Evolutionary conservation across 352 stramenopile species (phyloP).

Genomic region (Phytopythium chamaehyphon): DNA sequence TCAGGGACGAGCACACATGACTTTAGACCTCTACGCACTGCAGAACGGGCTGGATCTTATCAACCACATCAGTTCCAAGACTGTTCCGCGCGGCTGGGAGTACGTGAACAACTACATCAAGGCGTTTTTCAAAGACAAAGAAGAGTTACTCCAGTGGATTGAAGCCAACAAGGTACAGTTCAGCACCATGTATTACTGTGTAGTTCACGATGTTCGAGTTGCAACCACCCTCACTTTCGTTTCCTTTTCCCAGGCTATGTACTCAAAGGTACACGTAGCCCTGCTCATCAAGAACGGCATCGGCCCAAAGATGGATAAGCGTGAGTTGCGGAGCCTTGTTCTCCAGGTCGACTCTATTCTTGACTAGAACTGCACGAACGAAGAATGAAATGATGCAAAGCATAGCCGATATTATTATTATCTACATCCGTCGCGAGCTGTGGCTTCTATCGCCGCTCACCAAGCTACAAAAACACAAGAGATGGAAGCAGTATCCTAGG

Average conservation of each 20-base stretch:
- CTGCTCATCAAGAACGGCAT: slow-evolving; percentile 70
- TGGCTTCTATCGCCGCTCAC: slow-evolving; percentile 32
- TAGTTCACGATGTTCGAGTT: neutral
- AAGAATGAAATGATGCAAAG: neutral
- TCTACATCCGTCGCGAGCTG: slow-evolving; percentile 3
- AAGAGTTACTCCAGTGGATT: slow-evolving; percentile 84
- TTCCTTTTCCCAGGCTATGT: slow-evolving; percentile 24
- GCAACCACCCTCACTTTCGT: neutral
- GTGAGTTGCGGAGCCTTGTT: slow-evolving; percentile 54
- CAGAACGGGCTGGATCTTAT: slow-evolving; percentile 80
- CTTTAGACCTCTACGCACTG: slow-evolving; percentile 93
- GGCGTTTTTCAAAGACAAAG: slow-evolving; percentile 86
- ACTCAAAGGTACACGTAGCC: slow-evolving; percentile 54
- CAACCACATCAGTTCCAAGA: slow-evolving; percentile 60
- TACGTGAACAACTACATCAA: slow-evolving; percentile 87
- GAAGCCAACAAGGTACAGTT: slow-evolving; percentile 65
- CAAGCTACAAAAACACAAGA: too few species aligned
- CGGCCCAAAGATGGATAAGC: slow-evolving; percentile 44
- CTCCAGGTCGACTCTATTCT: slow-evolving; percentile 59
- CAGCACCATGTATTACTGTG: neutral
- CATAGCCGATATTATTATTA: slow-evolving; percentile 7
- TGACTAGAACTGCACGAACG: neutral
- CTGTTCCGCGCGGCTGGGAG: slow-evolving; percentile 43
- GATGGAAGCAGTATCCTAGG: neutral
- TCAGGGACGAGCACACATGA: slow-evolving; percentile 95